Conservation (phyloP, 345 rosid genomes). For the Bretschneidera sinensis region DNA sequence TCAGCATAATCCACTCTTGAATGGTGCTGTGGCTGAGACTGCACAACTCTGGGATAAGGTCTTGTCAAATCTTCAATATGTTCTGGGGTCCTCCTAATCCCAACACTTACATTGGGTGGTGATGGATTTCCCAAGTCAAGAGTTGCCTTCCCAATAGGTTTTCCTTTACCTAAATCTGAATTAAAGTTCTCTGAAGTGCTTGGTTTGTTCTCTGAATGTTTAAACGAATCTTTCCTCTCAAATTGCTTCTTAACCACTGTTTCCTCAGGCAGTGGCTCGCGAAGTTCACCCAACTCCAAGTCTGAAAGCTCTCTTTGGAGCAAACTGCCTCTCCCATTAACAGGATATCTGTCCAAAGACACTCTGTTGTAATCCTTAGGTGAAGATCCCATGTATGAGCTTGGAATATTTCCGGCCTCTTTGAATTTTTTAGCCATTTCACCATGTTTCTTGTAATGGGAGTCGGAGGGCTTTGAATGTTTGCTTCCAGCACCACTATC, state of each 20-base stretch:
- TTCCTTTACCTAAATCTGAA: conserved; percentile 49
- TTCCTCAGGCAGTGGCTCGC: conserved; percentile 58
- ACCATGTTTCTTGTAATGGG: conserved; percentile 36
- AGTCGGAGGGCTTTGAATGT: conserved; percentile 41
- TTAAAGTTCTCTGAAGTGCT: conserved; percentile 52
- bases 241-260: conserved; percentile 42
- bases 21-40: conserved; percentile 44
- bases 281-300: conserved; percentile 94
- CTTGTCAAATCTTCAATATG: conserved; percentile 46
- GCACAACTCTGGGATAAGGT: conserved; percentile 34
- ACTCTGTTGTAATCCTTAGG: conserved; percentile 41
- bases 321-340: conserved; percentile 41
- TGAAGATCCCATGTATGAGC: conserved; percentile 34
- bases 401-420: conserved; percentile 46
- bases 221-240: conserved; percentile 61
- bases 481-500: conserved; percentile 55
- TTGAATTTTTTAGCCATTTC: conserved; percentile 48
- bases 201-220: conserved; percentile 47
- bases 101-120: conserved; percentile 35
- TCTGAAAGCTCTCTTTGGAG: conserved; percentile 79
- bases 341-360: conserved; percentile 29
- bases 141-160: conserved; percentile 44
- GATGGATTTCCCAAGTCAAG: conserved; percentile 50
- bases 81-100: conserved; percentile 48
- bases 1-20: conserved; percentile 42